Conservation (phyloP, 495 filamentous ascomycete species). For the Stereocaulon alpinum region DNA sequence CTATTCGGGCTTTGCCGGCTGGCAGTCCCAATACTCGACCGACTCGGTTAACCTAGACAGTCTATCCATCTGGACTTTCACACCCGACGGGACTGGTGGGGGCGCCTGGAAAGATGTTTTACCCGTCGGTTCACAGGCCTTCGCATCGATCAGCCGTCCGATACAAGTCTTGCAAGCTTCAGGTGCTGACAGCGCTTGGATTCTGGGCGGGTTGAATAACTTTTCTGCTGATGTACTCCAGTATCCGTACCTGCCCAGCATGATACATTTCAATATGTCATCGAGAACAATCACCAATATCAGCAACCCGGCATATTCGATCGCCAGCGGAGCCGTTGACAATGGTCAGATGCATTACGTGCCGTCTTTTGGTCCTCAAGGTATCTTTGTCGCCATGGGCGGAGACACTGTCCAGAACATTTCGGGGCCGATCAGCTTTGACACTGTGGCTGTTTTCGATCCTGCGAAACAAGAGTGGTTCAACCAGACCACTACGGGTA, state of each 20-base stretch:
- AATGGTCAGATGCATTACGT: neutral
- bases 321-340: neutral
- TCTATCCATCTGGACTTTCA: constrained; percentile 17
- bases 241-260: neutral
- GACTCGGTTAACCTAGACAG: neutral
- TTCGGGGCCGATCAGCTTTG: too few species aligned
- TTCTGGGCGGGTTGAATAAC: neutral
- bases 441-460: too few species aligned
- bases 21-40: neutral
- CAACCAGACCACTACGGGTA: too few species aligned
- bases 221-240: too few species aligned
- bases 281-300: neutral
- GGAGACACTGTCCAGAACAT: neutral
- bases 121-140: neutral
- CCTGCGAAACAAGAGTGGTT: too few species aligned
- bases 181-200: constrained; percentile 6
- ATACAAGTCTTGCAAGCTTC: neutral
- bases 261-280: neutral
- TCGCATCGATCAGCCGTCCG: neutral
- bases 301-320: neutral
- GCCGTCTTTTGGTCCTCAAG: neutral
- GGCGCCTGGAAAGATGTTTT: constrained; percentile 14
- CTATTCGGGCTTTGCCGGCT: constrained; percentile 12
- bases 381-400: neutral
- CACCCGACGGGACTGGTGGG: constrained; percentile 13